A percentile compares a stretch with the other conserved stretches of the same genome.
Conservation (phyloP, 805 yeast genomes). For the Nakazawaea peltata region DNA sequence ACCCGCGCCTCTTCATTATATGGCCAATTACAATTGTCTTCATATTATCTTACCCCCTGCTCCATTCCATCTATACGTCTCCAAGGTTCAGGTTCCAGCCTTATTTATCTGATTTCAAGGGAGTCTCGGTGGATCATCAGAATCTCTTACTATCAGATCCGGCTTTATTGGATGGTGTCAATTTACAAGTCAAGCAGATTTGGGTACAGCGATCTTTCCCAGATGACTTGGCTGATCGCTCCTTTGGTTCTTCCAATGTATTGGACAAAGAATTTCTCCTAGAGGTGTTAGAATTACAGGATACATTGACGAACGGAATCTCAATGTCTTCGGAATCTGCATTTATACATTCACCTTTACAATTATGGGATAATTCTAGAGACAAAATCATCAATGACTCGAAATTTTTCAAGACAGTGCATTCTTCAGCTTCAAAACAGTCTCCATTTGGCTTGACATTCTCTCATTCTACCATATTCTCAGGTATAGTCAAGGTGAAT, state of each 20-base stretch:
- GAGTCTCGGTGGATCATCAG: constrained; percentile 7
- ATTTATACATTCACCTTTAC: constrained; percentile 37
- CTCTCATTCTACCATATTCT: constrained; percentile 21
- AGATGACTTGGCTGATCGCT: no score
- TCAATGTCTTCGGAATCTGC: constrained; percentile 8
- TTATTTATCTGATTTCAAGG: constrained; percentile 13
- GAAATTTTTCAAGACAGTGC: constrained; percentile 31
- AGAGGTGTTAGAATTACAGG: constrained; percentile 27
- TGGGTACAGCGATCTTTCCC: constrained; percentile 22
- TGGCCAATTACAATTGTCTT: constrained; percentile 41
- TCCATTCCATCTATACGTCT: constrained; percentile 27
- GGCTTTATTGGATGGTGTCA: constrained; percentile 9
- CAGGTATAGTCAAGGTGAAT: constrained; percentile 32
- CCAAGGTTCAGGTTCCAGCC: constrained; percentile 13
- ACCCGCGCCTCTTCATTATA: constrained; percentile 35
- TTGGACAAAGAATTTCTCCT: constrained; percentile 28
- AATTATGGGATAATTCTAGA: constrained; percentile 32
- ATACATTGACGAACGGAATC: constrained; percentile 19
- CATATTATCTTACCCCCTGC: constrained; percentile 39
- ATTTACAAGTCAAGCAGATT: constrained; percentile 24
- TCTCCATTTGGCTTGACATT: constrained; percentile 19
- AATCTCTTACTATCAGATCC: no score
- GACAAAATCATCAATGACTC: constrained; percentile 22
- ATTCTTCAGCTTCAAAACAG: constrained; percentile 17
- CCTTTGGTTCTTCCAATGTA: no score